Conservation (phyloP, 768 basidiomycete species). For the Boletus insuetus region DNA sequence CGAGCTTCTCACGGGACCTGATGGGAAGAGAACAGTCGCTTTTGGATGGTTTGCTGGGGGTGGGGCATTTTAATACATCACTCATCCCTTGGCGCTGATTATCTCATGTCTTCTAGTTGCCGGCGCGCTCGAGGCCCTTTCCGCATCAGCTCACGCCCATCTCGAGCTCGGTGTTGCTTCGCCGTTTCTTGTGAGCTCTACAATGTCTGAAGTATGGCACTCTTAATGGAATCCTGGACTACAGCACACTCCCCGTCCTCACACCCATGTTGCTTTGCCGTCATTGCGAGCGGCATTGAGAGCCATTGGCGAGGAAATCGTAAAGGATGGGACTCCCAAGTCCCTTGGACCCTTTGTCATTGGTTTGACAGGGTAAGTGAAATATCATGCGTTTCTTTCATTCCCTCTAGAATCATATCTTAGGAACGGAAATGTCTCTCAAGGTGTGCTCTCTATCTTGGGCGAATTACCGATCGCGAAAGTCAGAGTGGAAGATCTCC, state of each 20-base stretch:
- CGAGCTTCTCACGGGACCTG: conserved; percentile 65
- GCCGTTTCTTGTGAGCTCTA: conserved; percentile 68
- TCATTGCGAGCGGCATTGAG: conserved; percentile 52
- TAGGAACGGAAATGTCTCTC: conserved; percentile 79
- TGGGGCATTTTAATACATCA: conserved; percentile 30
- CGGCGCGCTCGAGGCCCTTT: conserved; percentile 80
- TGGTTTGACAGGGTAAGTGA: conserved; percentile 74
- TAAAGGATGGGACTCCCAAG: conserved; percentile 54
- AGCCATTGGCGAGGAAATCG: conserved; percentile 55
- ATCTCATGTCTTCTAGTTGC: conserved; percentile 50
- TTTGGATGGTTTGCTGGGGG: conserved; percentile 95
- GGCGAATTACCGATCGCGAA: conserved; percentile 63
- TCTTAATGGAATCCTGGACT: background rate
- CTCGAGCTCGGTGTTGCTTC: conserved; percentile 77
- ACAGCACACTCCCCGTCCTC: conserved; percentile 74
- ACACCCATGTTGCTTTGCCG: conserved; percentile 60
- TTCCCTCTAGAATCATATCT: background rate
- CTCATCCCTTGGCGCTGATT: background rate
- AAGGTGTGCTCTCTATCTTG: conserved; percentile 73
- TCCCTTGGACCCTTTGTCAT: conserved; percentile 74
- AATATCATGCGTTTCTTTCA: background rate
- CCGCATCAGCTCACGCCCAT: conserved; percentile 73
- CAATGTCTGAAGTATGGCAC: background rate
- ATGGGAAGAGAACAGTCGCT: conserved; percentile 76
- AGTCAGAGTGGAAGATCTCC: conserved; percentile 56